Percentiles rank a stretch among this genome's conserved stretches.
phyloP scores from a whole-genome alignment of 192 early-diverging fungal genomes.

The Backusella circina region DNA sequence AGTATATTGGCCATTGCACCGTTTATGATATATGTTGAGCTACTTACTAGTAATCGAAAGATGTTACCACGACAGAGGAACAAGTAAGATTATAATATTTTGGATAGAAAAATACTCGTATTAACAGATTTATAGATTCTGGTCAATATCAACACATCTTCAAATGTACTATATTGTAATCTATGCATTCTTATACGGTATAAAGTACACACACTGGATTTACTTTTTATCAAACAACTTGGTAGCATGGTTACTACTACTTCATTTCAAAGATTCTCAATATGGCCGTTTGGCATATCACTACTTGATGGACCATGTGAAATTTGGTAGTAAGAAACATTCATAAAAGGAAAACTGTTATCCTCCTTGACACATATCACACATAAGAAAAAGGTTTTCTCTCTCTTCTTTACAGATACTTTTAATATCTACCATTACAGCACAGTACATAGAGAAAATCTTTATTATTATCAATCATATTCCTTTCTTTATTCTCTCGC shows the following conservation, averaged over 20 bases:
- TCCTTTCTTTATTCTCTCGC: neutral
- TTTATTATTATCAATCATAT: neutral
- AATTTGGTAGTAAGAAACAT: slow-evolving; percentile 29
- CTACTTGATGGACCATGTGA: slow-evolving; percentile 26
- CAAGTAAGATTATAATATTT: slow-evolving; percentile 45
- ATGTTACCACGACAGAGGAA: slow-evolving; percentile 56
- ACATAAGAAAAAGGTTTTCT: neutral
- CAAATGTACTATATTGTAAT: slow-evolving; percentile 40
- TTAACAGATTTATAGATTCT: slow-evolving; percentile 31
- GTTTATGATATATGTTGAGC: slow-evolving; percentile 55
- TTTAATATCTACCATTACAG: neutral
- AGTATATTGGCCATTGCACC: slow-evolving; percentile 55
- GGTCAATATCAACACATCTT: slow-evolving; percentile 27
- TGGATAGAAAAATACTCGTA: slow-evolving; percentile 40
- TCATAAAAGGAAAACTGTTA: slow-evolving; percentile 12
- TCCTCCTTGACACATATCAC: neutral
- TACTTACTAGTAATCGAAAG: slow-evolving; percentile 42
- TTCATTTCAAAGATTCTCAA: slow-evolving; percentile 31
- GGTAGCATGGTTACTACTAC: slow-evolving; percentile 32
- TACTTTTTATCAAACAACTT: slow-evolving; percentile 49
- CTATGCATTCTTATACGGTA: slow-evolving; percentile 52
- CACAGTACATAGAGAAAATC: neutral
- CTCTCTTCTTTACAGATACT: neutral
- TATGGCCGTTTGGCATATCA: slow-evolving; percentile 22
- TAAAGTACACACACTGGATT: slow-evolving; percentile 57